Base-by-base conservation (phyloP, 164 flowering plant species). In the Paratinospora sagittata region DNA sequence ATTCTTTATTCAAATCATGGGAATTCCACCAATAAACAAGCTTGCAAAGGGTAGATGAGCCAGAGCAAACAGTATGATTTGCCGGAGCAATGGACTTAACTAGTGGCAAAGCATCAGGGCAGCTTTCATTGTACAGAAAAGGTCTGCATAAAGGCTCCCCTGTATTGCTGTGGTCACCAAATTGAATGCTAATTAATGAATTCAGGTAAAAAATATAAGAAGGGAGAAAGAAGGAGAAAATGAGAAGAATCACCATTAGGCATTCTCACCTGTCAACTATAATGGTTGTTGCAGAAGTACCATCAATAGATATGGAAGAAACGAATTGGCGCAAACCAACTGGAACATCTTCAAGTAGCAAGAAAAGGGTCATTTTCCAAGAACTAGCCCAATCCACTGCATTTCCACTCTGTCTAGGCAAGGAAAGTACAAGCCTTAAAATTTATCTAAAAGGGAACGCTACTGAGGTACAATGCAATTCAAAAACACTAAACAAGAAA, bases 201-300 rank as follows among this genome's bases (percentile, higher is more conserved):
- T 67, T 72, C 37, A 67, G 43, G 68, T 17, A 26, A 52, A 55
- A 55, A 45, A 41, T 63, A 8, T 27, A 58, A 36, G 12, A 9
- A 10, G 30, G n/a, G 27, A 47, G 3, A 63, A 47, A 12, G 23
- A n/a, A 52, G 21, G 6, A 52, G 8, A 1, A 6, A 52, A 17
- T 2, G 5, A 19, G 7, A 17, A 52, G 8, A 52, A 19, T 5
- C 24, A 14, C 65, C 23, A 47, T 17, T 34, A 65, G 43, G 36
- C 26, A 72, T 45, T n/a, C 34, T 30, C n/a, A 90, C 98, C 97
- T 87, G 82, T 92, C 83, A 45, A 94, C 52, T 47, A 94, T 87
- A 47, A 94, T 71, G 62, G 97, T 92, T 52, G 97, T 94, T 11
- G 97, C 97, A 69, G 98, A 94, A 75, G 98, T 94, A 33, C 98